Evolutionary conservation across 495 filamentous ascomycete species (phyloP).

Genomic region (Neurospora tetrasperma): DNA sequence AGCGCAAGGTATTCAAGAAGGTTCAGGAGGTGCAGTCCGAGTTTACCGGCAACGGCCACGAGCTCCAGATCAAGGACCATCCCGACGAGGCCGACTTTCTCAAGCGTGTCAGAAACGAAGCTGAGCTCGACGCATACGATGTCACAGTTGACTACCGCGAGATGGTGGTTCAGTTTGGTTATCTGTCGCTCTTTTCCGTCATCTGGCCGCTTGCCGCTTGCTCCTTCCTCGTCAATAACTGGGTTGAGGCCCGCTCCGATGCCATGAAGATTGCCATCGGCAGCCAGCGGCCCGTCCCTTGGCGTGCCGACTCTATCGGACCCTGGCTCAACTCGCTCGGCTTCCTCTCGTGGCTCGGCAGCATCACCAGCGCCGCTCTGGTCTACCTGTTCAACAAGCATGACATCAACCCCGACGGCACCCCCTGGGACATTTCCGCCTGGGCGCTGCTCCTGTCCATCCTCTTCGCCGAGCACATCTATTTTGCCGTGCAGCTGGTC

Average conservation of each 20-base stretch:
- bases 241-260: conserved; percentile 88
- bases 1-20: conserved; percentile 61
- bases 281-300: conserved; percentile 78
- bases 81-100: conserved; percentile 72
- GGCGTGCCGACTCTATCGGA: conserved; percentile 84
- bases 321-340: conserved; percentile 84
- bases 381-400: conserved; percentile 78
- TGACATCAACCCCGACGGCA: conserved; percentile 38
- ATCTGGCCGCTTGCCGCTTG: conserved; percentile 83
- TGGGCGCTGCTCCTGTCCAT: conserved; percentile 80
- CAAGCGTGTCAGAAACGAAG: conserved; percentile 70
- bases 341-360: conserved; percentile 88
- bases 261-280: conserved; percentile 90
- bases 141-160: conserved; percentile 82
- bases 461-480: conserved; percentile 79
- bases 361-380: conserved; percentile 70
- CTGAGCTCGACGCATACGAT: conserved; percentile 78
- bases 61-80: conserved; percentile 41
- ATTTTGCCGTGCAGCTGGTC: conserved; percentile 58
- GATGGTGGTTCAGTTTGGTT: conserved; percentile 87
- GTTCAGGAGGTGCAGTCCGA: conserved; percentile 61
- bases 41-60: conserved; percentile 31
- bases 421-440: conserved; percentile 56
- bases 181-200: conserved; percentile 86
- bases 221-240: conserved; percentile 92